Conservation (phyloP, 2,329 filamentous ascomycete genomes). For the Colletotrichum abscissum region DNA sequence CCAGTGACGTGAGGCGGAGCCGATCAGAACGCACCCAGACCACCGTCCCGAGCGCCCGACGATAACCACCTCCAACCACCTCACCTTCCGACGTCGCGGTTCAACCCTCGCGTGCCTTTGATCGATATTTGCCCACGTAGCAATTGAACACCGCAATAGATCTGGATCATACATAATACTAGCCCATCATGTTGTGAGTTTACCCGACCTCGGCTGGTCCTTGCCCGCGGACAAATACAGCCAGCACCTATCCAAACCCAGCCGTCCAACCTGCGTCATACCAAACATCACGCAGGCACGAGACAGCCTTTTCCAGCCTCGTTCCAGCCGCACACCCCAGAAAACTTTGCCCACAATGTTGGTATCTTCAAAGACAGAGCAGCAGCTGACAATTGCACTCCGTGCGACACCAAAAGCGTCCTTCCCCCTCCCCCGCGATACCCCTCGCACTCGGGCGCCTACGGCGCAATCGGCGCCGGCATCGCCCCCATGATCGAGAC, state of each 20-base stretch:
- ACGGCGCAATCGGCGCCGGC: constrained; percentile 76
- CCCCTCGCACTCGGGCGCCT: constrained; percentile 78
- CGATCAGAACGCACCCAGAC: constrained; percentile 1
- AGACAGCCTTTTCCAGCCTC: background rate
- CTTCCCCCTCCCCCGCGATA: constrained; percentile 90
- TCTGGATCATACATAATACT: constrained; percentile 1
- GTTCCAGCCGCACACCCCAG: background rate
- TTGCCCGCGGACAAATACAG: background rate
- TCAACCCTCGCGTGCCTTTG: background rate
- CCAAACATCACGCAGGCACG: background rate
- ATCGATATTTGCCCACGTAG: background rate
- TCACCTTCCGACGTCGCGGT: background rate
- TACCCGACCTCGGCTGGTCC: background rate
- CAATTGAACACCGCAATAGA: background rate
- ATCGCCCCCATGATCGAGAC: constrained; percentile 87
- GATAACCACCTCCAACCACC: background rate
- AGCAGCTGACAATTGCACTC: constrained; percentile 8
- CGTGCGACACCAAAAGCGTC: constrained; percentile 65
- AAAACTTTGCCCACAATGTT: background rate
- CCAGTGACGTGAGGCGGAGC: constrained; percentile 33
- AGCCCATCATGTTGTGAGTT: constrained; percentile 35
- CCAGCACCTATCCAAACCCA: background rate
- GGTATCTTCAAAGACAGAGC: background rate
- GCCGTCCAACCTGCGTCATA: background rate
- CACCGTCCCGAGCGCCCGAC: constrained; percentile 22